phyloP scores from a whole-genome alignment of 306 rosid genomes.

The Pterocarpus santalinus region DNA sequence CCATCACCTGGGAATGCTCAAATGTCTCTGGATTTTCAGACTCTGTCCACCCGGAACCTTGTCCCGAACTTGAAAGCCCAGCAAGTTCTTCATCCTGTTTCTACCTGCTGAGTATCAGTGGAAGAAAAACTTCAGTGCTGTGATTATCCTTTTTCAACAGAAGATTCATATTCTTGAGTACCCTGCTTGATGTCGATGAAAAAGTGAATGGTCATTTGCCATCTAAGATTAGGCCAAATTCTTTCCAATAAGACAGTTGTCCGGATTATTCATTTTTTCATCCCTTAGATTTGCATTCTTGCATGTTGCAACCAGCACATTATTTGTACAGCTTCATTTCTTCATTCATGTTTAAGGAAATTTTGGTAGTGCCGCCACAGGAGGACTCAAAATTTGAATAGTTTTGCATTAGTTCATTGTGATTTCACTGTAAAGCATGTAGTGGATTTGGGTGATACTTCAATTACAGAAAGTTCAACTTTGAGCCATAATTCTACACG shows the following conservation, averaged over 20 bases:
- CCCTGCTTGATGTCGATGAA: conserved; percentile 46
- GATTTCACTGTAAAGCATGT: conserved; percentile 62
- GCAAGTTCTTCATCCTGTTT: conserved; percentile 68
- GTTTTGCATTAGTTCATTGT: conserved; percentile 49
- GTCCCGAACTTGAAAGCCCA: conserved; percentile 64
- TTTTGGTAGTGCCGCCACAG: conserved; percentile 79
- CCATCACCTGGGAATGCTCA: conserved; percentile 81
- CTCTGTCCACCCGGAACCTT: conserved; percentile 83
- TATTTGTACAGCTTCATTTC: conserved; percentile 97
- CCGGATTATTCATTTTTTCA: conserved; percentile 60
- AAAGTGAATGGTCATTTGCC: conserved; percentile 53
- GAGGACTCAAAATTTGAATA: conserved; percentile 55
- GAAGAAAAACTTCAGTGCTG: conserved; percentile 60
- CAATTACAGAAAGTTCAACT: conserved; percentile 52
- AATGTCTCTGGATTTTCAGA: conserved; percentile 80
- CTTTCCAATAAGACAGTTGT: conserved; percentile 76
- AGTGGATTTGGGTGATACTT: conserved; percentile 64
- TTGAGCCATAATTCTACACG: conserved; percentile 29
- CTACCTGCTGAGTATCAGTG: conserved; percentile 53
- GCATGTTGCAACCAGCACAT: conserved; percentile 76
- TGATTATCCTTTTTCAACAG: conserved; percentile 58
- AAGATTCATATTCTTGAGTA: conserved; percentile 46
- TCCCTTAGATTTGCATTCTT: conserved; percentile 68
- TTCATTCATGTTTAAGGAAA: conserved; percentile 97
- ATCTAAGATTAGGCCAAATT: conserved; percentile 63